Base-by-base conservation (phyloP, 2,329 filamentous ascomycete genomes). In the Cytospora piceicola region DNA sequence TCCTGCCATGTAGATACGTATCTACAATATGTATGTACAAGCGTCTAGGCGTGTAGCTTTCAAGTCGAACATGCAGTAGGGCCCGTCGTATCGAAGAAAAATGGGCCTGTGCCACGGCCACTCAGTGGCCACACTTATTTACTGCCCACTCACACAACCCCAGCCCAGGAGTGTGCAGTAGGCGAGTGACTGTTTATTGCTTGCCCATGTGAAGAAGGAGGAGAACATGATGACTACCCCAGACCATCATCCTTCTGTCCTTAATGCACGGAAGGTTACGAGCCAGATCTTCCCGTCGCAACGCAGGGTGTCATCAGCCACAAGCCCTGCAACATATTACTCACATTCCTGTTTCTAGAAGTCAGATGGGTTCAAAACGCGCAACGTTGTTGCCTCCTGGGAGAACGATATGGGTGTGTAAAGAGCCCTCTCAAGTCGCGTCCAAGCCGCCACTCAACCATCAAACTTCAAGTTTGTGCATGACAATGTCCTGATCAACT, bases 61-160 rank as follows among this genome's bases (percentile, higher is more conserved):
- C 46, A 49, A 49, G 46, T 49, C 22, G 34, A 42, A 58, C 58
- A 30, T 64, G 57, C 65, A 67, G 65, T 54, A 67, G 57, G 52
- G 61, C 53, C 65, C 57, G 62, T 65, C 61, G 53, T 63, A 63
- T 63, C 61, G 55, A 27, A 63, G 51, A 42, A 51, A 54, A 55
- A 39, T n/a, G 39, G 39, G 39, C 36, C 60, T 36, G 60, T 49
- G 32, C 39, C 60, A n/a, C n/a, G 36, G 12, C 15, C 15, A 39
- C 36, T 11, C 36, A 39, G 2, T 39, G 53, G 30, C 39, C 30
- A 36, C 3, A 24, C 14, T 22, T 22, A 39, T 39, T 9, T 49
- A 24, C 46, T 22, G n/a, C 46, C n/a, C 46, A 49, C 46, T 49
- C 46, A 49, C n/a, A 22, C 46, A 49, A 9, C 30, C 34, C 12